Evolutionary conservation across 495 filamentous ascomycete genomes (phyloP).

Genomic region (Penicillium waksmanii): DNA sequence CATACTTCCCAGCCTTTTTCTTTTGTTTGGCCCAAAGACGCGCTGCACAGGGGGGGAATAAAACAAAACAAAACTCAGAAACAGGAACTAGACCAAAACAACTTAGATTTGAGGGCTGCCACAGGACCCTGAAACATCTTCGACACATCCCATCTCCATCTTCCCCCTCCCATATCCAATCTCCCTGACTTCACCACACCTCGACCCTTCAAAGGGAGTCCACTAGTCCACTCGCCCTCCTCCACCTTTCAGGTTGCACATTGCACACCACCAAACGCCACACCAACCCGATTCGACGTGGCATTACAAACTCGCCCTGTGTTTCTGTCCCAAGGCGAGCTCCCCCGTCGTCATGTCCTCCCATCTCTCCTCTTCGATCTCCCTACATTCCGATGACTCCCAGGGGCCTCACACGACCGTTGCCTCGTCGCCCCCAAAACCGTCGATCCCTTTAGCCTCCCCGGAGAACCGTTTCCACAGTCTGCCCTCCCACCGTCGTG

Average conservation of each 20-base stretch:
- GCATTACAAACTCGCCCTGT: slow-evolving; percentile 35
- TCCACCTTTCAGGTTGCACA: slow-evolving; percentile 19
- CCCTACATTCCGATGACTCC: slow-evolving; percentile 37
- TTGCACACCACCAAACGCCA: slow-evolving; percentile 21
- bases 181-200: too few relatives aligned
- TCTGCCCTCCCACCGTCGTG: slow-evolving; percentile 43
- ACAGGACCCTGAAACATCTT: too few relatives aligned
- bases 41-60: slow-evolving; percentile 13
- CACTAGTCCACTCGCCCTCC: not conserved
- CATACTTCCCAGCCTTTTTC: slow-evolving; percentile 34
- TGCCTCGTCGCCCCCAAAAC: slow-evolving; percentile 28
- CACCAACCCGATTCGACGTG: slow-evolving; percentile 38
- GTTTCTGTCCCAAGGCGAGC: not conserved
- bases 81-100: not conserved
- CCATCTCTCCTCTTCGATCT: slow-evolving; percentile 20
- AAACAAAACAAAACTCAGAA: slow-evolving; percentile 4
- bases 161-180: too few relatives aligned
- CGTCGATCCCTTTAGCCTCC: slow-evolving; percentile 21
- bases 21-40: slow-evolving; percentile 9
- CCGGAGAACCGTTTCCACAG: slow-evolving; percentile 24
- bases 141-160: too few relatives aligned
- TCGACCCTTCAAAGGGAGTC: not conserved
- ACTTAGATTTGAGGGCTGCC: too few relatives aligned
- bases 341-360: slow-evolving; percentile 21
- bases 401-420: slow-evolving; percentile 29